Conservation (phyloP, 805 yeast genomes). For the Candida ulmi region DNA sequence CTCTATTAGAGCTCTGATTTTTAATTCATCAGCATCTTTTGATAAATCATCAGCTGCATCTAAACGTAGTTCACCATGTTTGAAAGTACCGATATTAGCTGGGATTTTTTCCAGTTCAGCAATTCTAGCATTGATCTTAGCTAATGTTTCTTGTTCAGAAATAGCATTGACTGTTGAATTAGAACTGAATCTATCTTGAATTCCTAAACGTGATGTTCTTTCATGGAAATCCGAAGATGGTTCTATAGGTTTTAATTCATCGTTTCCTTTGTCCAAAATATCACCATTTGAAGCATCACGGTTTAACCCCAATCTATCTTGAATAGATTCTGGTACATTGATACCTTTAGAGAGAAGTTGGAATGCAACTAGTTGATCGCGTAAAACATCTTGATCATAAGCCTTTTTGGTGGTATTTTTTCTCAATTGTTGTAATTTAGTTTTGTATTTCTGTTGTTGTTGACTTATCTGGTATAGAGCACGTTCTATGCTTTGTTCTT, state of each 20-base stretch:
- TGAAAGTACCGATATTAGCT: conserved; percentile 60
- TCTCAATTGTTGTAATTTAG: conserved; percentile 26
- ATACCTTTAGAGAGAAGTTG: conserved; percentile 61
- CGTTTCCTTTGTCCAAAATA: background rate
- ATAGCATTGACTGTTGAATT: conserved; percentile 24
- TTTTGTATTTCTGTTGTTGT: conserved; percentile 32
- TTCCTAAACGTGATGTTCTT: conserved; percentile 25
- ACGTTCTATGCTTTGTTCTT: conserved; percentile 39
- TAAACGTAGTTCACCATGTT: conserved; percentile 37
- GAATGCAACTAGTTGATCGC: conserved; percentile 56
- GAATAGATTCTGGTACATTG: conserved; percentile 53
- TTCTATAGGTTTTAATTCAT: conserved; percentile 19
- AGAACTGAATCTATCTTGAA: conserved; percentile 23
- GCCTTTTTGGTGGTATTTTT: conserved; percentile 14
- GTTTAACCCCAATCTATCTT: conserved; percentile 29
- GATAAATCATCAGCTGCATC: conserved; percentile 39
- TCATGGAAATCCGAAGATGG: conserved; percentile 24
- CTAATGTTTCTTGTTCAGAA: conserved; percentile 34
- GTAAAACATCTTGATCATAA: conserved; percentile 42
- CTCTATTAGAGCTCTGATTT: conserved; percentile 64
- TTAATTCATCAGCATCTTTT: conserved; percentile 47
- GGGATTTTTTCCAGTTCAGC: conserved; percentile 61
- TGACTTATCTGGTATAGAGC: conserved; percentile 34
- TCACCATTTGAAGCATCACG: background rate
- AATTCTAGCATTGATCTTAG: conserved; percentile 51